These are phyloP conservation scores for Glarea lozoyensis DNA, from an alignment of 495 filamentous ascomycete genomes.

Conservation along the genomic window DNA sequence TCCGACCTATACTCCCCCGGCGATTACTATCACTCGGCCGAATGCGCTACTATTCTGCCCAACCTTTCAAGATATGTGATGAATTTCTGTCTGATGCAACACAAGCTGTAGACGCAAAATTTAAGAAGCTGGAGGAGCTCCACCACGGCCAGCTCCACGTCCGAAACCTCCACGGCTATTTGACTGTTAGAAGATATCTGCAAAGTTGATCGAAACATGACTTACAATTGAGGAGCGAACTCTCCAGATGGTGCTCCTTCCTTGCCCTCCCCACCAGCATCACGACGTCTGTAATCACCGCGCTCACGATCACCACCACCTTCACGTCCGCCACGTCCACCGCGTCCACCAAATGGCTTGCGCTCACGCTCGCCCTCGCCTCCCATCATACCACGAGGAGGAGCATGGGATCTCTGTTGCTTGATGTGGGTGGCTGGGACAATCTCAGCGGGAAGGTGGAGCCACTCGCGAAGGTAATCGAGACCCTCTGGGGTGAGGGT, in stretches of 20 bases:
- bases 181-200: conserved; percentile 12
- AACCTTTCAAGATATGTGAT: conserved; percentile 39
- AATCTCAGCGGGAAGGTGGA: conserved; percentile 98
- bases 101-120: conserved; percentile 25
- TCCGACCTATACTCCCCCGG: conserved; percentile 33
- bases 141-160: conserved; percentile 86
- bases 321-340: conserved; percentile 49
- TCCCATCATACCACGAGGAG: conserved; percentile 96
- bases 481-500: conserved; percentile 98
- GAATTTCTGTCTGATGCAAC: conserved; percentile 30
- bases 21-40: conserved; percentile 41
- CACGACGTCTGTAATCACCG: conserved; percentile 79
- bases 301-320: conserved; percentile 61
- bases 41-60: conserved; percentile 36
- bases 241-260: conserved; percentile 92
- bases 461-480: conserved; percentile 99
- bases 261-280: conserved; percentile 84
- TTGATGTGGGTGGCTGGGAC: conserved; percentile 99
- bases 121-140: conserved; percentile 64
- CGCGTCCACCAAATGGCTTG: conserved; percentile 53
- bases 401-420: conserved; percentile 97
- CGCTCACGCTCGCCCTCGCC: conserved; percentile 65
- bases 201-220: conserved; percentile 6
- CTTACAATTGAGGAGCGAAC: conserved; percentile 88
- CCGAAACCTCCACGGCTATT: conserved; percentile 81